Evolutionary conservation across 768 basidiomycete species (phyloP).

Genomic region (Floccularia luteovirens): DNA sequence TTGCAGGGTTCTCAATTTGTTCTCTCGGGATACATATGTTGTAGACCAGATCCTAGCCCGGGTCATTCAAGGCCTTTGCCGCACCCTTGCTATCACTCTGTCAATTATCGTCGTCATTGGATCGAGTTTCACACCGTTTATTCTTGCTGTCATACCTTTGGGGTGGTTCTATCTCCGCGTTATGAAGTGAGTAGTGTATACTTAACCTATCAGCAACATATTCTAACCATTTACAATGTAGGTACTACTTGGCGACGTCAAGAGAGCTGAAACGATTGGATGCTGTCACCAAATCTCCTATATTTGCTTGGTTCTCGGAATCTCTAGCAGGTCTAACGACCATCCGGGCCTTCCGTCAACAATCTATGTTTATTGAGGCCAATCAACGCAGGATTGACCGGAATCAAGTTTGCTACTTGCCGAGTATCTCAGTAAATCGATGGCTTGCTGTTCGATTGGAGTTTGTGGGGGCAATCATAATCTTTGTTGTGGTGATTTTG

Average conservation of each 20-base stretch:
- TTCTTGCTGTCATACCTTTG: conserved; percentile 69
- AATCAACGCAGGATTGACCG: conserved; percentile 76
- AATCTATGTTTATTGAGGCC: conserved; percentile 54
- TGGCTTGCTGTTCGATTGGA: conserved; percentile 86
- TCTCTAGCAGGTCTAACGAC: conserved; percentile 70
- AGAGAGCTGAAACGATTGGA: conserved; percentile 86
- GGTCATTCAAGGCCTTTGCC: conserved; percentile 64
- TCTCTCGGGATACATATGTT: conserved; percentile 83
- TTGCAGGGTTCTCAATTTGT: conserved; percentile 76
- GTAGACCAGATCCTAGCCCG: conserved; percentile 79
- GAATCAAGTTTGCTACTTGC: conserved; percentile 75
- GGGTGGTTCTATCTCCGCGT: conserved; percentile 75
- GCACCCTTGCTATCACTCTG: conserved; percentile 51
- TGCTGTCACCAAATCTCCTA: conserved; percentile 83
- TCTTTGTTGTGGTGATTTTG: conserved; percentile 61
- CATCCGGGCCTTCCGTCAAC: conserved; percentile 75
- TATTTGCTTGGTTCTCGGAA: conserved; percentile 87
- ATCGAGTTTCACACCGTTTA: conserved; percentile 73
- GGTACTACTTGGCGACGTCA: conserved; percentile 83
- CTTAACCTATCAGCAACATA: background rate
- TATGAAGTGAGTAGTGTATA: conserved; percentile 51
- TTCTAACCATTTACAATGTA: conserved; percentile 16
- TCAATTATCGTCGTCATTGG: conserved; percentile 72
- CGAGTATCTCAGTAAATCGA: conserved; percentile 68
- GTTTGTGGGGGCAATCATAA: conserved; percentile 75